These are phyloP conservation scores for Saturnispora serradocipensis DNA, from an alignment of 805 yeast species.

Conservation along the genomic window DNA sequence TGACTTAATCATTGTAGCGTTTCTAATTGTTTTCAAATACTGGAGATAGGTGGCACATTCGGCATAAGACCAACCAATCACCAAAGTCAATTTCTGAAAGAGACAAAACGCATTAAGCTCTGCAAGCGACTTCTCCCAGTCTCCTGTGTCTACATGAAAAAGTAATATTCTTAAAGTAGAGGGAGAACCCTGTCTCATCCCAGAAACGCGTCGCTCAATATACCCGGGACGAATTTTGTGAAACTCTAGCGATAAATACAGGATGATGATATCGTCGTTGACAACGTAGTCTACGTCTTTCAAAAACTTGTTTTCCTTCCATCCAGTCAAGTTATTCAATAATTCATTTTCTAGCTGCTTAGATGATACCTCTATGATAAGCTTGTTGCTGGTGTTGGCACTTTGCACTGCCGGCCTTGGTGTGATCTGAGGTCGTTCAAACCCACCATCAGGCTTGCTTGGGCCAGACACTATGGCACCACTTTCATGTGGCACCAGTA, in stretches of 20 bases:
- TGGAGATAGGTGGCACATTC: slow-evolving; percentile 41
- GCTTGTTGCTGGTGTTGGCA: slow-evolving; percentile 2
- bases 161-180: slow-evolving; percentile 38
- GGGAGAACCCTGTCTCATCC: slow-evolving; percentile 18
- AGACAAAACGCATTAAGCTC: slow-evolving; percentile 40
- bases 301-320: slow-evolving; percentile 42
- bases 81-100: slow-evolving; percentile 39
- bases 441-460: neutral
- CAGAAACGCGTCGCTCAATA: slow-evolving; percentile 46
- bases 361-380: slow-evolving; percentile 43
- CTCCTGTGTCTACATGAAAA: slow-evolving; percentile 57
- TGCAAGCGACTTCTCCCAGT: slow-evolving; percentile 40
- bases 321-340: slow-evolving; percentile 40
- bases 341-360: slow-evolving; percentile 70
- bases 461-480: neutral
- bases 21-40: slow-evolving; percentile 25
- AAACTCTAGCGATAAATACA: slow-evolving; percentile 61
- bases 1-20: slow-evolving; percentile 33
- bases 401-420: neutral
- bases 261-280: slow-evolving; percentile 43
- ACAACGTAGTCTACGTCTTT: slow-evolving; percentile 57
- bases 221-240: slow-evolving; percentile 74
- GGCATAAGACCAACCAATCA: slow-evolving; percentile 46
- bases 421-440: neutral
- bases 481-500: neutral